A percentile compares a stretch with the other conserved stretches of the same genome.
phyloP scores from a whole-genome alignment of 2,329 filamentous ascomycete genomes.

The Microascus cirrosus region DNA sequence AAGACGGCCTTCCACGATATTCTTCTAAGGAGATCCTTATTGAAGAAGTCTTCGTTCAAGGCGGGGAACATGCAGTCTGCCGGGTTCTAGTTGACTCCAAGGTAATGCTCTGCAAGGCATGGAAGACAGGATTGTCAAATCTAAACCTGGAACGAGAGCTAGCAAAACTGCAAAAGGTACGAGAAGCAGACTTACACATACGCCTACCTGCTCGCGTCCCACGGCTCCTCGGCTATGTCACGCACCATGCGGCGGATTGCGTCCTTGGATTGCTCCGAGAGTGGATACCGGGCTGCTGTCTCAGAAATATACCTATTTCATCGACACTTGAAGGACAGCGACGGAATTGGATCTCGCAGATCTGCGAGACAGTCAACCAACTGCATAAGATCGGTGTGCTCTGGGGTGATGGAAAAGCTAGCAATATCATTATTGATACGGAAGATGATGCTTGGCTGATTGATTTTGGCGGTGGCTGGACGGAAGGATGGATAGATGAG shows the following conservation, averaged over 20 bases:
- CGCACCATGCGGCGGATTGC: not conserved
- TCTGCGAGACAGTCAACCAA: too few relatives aligned
- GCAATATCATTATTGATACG: too few relatives aligned
- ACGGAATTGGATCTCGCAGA: too few relatives aligned
- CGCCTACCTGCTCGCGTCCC: not conserved
- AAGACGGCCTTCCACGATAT: not conserved
- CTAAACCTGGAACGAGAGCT: not conserved
- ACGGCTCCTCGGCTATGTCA: not conserved
- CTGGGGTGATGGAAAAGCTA: too few relatives aligned
- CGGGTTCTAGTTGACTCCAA: not conserved
- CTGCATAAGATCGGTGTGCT: too few relatives aligned
- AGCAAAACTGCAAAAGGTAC: not conserved
- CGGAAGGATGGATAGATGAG: too few relatives aligned
- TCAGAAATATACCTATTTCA: not conserved
- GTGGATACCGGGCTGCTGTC: not conserved
- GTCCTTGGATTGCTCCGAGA: not conserved
- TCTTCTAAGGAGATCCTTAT: not conserved
- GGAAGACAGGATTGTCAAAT: not conserved
- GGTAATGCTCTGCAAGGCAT: not conserved
- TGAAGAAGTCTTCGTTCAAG: not conserved
- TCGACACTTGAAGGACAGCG: not conserved
- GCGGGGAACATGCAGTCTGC: not conserved
- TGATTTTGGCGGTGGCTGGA: too few relatives aligned
- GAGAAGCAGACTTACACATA: not conserved
- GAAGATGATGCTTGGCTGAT: too few relatives aligned